These are phyloP conservation scores for Yarrowia sp. DNA, from an alignment of 805 yeast species.

Conservation along the genomic window DNA sequence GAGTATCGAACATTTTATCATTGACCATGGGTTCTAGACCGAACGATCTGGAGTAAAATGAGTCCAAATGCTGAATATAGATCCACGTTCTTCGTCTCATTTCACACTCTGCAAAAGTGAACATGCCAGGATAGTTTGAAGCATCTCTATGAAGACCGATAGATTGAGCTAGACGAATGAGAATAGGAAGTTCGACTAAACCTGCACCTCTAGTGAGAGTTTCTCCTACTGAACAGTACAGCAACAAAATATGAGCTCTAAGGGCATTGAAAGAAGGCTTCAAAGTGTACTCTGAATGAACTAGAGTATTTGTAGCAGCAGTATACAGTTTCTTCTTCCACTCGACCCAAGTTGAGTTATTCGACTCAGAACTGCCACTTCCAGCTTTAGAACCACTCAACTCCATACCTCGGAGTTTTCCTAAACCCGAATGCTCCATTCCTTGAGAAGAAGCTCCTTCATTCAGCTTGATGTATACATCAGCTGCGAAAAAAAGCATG, in stretches of 20 bases:
- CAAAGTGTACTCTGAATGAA: not conserved
- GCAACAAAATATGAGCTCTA: not conserved
- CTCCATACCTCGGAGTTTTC: not conserved
- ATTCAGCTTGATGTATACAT: slow-evolving; percentile 11
- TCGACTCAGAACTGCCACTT: not conserved
- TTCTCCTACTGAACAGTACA: slow-evolving; percentile 18
- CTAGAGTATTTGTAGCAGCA: not conserved
- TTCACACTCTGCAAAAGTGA: slow-evolving; percentile 19
- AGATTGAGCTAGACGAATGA: slow-evolving; percentile 16
- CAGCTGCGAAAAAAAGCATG: slow-evolving; percentile 10
- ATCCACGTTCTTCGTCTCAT: slow-evolving; percentile 23
- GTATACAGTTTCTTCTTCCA: not conserved
- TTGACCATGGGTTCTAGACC: slow-evolving; percentile 19
- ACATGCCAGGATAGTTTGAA: slow-evolving; percentile 16
- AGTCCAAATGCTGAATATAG: slow-evolving; percentile 19
- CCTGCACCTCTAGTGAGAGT: not conserved
- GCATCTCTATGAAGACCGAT: slow-evolving; percentile 18
- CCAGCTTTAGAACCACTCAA: not conserved
- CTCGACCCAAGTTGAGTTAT: not conserved
- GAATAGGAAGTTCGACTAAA: slow-evolving; percentile 1
- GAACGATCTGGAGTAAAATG: slow-evolving; percentile 13
- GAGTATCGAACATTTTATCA: slow-evolving; percentile 10
- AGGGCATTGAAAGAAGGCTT: slow-evolving; percentile 16
- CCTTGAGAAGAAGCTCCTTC: not conserved
- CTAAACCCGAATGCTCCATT: not conserved